Evolutionary conservation across 2,329 filamentous ascomycete genomes (phyloP).

Genomic region (Penicillium vulpinum): DNA sequence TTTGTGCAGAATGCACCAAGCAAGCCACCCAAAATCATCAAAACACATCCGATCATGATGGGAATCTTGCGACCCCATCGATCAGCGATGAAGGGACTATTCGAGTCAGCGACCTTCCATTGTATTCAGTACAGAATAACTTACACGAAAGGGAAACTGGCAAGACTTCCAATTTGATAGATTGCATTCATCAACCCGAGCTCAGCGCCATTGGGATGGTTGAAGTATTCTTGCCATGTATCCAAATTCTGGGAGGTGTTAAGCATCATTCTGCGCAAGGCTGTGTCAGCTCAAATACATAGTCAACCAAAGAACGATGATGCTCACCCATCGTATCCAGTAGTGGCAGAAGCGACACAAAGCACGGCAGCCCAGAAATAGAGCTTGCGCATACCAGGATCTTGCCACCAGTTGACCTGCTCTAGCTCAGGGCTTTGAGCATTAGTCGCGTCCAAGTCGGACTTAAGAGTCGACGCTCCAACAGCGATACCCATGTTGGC

Average conservation of each 20-base stretch:
- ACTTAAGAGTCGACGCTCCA: slow-evolving; percentile 13
- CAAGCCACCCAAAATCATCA: slow-evolving; percentile 49
- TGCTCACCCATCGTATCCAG: slow-evolving; percentile 59
- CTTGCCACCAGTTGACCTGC: slow-evolving; percentile 57
- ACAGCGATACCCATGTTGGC: slow-evolving; percentile 16
- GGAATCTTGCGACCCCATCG: slow-evolving; percentile 46
- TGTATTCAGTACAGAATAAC: background rate
- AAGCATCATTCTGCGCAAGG: slow-evolving; percentile 40
- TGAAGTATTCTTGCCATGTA: slow-evolving; percentile 41
- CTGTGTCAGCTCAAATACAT: background rate
- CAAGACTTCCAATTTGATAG: slow-evolving; percentile 47
- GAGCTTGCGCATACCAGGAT: slow-evolving; percentile 58
- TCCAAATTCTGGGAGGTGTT: slow-evolving; percentile 47
- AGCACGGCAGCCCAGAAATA: slow-evolving; percentile 57
- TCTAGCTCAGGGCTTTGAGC: slow-evolving; percentile 53
- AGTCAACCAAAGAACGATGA: too few species aligned
- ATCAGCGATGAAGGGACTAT: slow-evolving; percentile 49
- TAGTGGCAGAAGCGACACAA: slow-evolving; percentile 62
- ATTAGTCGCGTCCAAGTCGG: slow-evolving; percentile 14
- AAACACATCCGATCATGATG: slow-evolving; percentile 44
- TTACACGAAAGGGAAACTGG: slow-evolving; percentile 41
- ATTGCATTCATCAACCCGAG: slow-evolving; percentile 50
- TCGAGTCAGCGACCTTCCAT: background rate
- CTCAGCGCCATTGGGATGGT: slow-evolving; percentile 37
- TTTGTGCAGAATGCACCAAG: slow-evolving; percentile 45